Base-by-base conservation (phyloP, 805 yeast species). In the Suhomyces sp. region DNA sequence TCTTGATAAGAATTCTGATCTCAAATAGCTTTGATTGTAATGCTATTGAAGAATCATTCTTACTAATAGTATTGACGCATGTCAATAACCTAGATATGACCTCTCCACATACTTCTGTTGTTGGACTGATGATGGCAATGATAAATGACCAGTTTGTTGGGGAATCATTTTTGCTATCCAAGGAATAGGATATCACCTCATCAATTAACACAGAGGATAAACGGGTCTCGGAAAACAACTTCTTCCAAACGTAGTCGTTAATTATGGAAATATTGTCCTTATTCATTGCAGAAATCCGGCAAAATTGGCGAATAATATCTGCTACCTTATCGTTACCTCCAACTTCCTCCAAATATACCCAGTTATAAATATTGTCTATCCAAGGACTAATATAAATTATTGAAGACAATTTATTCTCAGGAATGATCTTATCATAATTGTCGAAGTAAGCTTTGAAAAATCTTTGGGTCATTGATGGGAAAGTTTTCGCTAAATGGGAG, bases 131-230 rank as follows among this genome's bases (percentile, higher is more conserved):
- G n/a, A 83, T 68, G 1, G 82, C 70, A 2, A 82, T 70, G 5
- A 80, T 72, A 30, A 72, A 75, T 13, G 72, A 70, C 87, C 87
- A 84, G 31, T 73, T 79, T 7, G 7, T 14, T 24, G 76, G 73
- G 4, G 81, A 83, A 46, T 82, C 87, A n/a, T 87, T 80, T 45
- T 82, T 83, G 50, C 81, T 77, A 44, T 84, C 93, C 45, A 85
- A 72, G 1, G 88, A 82, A 43, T 80, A 81, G 2, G 80, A 75
- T 5, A 86, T 76, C 15, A 84, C 76, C 49, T 86, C 96, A 43
- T 84, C 88, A 8, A 87, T 71, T 16, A 86, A 63, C 3, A 77
- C 57, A 2, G 72, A 66, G 3, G 76, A 72, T 9, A 87, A 57
- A 24, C 77, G 65, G 28, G 79, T 79, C 36, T 84, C 88, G 2